Evolutionary conservation across 768 basidiomycete species (phyloP).

Genomic region (Phylloporus sp.): DNA sequence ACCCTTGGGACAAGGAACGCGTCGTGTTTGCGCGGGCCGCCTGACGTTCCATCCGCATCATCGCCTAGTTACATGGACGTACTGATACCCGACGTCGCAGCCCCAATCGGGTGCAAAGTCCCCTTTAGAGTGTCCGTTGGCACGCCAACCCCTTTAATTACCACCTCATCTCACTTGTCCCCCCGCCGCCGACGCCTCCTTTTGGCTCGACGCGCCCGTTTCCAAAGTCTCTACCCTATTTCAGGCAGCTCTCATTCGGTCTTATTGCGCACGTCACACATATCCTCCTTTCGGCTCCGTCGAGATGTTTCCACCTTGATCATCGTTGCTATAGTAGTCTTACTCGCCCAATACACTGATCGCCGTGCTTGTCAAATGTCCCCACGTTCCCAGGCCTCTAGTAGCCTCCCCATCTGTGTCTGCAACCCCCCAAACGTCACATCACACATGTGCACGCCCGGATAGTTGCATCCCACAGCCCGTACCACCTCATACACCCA

Average conservation of each 20-base stretch:
- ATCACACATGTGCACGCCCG: constrained; percentile 11
- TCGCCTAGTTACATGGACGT: constrained; percentile 16
- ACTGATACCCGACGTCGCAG: constrained; percentile 1
- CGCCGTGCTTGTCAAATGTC: constrained; percentile 18
- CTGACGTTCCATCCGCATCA: constrained; percentile 15
- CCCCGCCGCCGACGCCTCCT: neutral
- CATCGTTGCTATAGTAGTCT: constrained; percentile 21
- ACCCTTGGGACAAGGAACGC: constrained; percentile 75
- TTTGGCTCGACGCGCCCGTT: constrained; percentile 9
- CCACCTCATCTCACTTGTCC: constrained; percentile 14
- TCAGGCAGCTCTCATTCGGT: neutral
- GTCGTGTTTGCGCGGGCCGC: constrained; percentile 57
- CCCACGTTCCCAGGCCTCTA: constrained; percentile 31
- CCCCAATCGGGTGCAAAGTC: neutral
- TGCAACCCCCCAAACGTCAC: constrained; percentile 17
- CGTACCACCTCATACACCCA: constrained; percentile 26
- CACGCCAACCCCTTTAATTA: constrained; percentile 6
- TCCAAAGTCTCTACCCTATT: neutral
- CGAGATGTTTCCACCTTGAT: constrained; percentile 10
- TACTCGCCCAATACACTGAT: neutral
- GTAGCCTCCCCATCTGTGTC: constrained; percentile 20
- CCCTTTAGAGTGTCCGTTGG: constrained; percentile 3
- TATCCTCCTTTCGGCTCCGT: neutral
- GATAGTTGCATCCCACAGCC: neutral
- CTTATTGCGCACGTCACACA: neutral